Evolutionary conservation across 495 filamentous ascomycete species (phyloP), one percentile per base, ranked within the genome.

Genomic region (Neurospora africana): DNA sequence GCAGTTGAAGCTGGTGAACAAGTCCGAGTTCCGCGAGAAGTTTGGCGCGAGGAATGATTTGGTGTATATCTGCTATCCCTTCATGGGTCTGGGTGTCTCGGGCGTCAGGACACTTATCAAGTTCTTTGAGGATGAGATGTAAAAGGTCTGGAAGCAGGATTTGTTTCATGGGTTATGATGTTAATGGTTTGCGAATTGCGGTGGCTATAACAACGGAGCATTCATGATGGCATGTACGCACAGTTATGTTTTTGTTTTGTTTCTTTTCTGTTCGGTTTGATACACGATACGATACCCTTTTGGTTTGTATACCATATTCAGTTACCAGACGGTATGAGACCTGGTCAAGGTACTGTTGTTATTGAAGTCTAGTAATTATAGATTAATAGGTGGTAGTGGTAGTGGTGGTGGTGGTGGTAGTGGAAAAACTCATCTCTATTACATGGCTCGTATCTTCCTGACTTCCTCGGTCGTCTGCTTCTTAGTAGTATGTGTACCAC

Each of bases 11-110:
- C 83, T 96, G 65, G 88, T 91, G 36, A 87, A 89, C 33, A 97
- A 97, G 87, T 92, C 87, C 74, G 93, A 94, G 79, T 95, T 96
- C 82, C 83, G 92, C 53, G 90, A 93, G 82, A 96, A 96, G 84
- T 87, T 96, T 79, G 92, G 92, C 38, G 91, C 90, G 5, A 76
- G 82, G 75, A 91, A 94, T 71, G 92, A 95, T 68, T 86, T 90
- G 65, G 87, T 92, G 33, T 97, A 91, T 77, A 91, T 96, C 74
- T 89, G 90, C 74, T 95, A 95, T 79, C 93, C 92, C 13, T 87
- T 90, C 36, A 89, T 93, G 80, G 92, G 93, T 1, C 82, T 95
- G 27, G 93, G 92, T 0, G 89, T 92, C 4, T 88, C 86, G 71
- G 92, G 92, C 19, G 89, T 90, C 41, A 86, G 90, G 75, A 93